Evolutionary conservation across 2,329 filamentous ascomycete genomes (phyloP).

Genomic region (Intubia oerlemansii): DNA sequence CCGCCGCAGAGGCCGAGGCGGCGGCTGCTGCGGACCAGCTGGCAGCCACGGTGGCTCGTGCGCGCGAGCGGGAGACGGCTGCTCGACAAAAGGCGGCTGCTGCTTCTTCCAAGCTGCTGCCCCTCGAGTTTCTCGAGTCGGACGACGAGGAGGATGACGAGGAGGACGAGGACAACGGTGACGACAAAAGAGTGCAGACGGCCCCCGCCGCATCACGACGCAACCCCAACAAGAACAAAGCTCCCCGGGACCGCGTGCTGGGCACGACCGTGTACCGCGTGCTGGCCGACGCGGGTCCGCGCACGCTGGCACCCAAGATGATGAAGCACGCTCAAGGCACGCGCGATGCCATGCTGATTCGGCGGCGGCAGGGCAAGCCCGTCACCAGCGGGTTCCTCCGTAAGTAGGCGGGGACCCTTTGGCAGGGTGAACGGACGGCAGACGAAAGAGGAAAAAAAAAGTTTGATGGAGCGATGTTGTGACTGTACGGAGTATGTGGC

Average conservation of each 20-base stretch:
- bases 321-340: constrained; percentile 19
- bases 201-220: too few species aligned
- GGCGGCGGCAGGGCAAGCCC: constrained; percentile 17
- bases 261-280: constrained; percentile 32
- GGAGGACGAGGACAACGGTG: constrained; percentile 12
- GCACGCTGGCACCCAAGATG: constrained; percentile 25
- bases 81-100: constrained; percentile 5
- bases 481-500: too few species aligned
- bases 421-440: constrained; percentile 1
- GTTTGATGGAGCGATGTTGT: too few species aligned
- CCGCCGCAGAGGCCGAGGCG: constrained; percentile 9
- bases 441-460: background rate
- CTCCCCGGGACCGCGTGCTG: constrained; percentile 24
- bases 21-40: constrained; percentile 2
- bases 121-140: constrained; percentile 32
- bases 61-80: too few species aligned
- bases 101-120: constrained; percentile 22
- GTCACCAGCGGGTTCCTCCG: constrained; percentile 24
- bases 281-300: constrained; percentile 21
- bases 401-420: constrained; percentile 6
- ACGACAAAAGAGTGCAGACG: constrained; percentile 4
- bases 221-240: constrained; percentile 6
- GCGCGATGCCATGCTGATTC: constrained; percentile 23
- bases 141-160: constrained; percentile 21
- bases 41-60: constrained; percentile 9